phyloP scores from a whole-genome alignment of 768 basidiomycete genomes.

The Tulasnella sp. region DNA sequence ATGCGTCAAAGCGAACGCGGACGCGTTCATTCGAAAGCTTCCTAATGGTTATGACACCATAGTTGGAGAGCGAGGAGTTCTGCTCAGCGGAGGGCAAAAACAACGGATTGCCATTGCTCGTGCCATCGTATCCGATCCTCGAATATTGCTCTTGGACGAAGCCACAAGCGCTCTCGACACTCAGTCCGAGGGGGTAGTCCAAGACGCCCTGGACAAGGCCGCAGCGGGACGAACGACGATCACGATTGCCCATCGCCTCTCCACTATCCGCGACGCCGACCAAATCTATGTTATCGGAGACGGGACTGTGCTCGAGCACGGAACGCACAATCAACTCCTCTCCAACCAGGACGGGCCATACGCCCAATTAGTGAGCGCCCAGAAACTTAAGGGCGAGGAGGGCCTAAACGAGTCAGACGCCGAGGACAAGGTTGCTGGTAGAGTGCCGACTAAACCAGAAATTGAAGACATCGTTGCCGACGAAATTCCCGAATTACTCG shows the following conservation, averaged over 20 bases:
- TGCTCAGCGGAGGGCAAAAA: conserved; percentile 46
- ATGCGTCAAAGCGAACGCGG: conserved; percentile 46
- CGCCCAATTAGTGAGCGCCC: conserved; percentile 37
- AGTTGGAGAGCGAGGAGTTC: conserved; percentile 46
- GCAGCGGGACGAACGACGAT: conserved; percentile 46
- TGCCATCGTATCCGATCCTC: conserved; percentile 42
- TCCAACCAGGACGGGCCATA: conserved; percentile 36
- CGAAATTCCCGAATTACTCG: conserved; percentile 57
- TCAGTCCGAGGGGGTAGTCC: conserved; percentile 77
- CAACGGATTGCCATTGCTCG: conserved; percentile 50
- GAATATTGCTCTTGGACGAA: conserved; percentile 81
- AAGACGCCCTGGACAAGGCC: conserved; percentile 74
- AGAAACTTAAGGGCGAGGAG: conserved; percentile 37
- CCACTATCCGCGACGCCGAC: conserved; percentile 43
- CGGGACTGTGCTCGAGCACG: conserved; percentile 43
- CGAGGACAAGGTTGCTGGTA: conserved; percentile 24
- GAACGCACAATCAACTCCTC: conserved; percentile 41
- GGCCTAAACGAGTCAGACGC: conserved; percentile 34
- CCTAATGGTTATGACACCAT: conserved; percentile 47
- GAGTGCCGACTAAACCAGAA: conserved; percentile 39
- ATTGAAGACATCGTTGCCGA: conserved; percentile 56
- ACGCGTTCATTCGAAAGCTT: conserved; percentile 46
- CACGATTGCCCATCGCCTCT: conserved; percentile 42
- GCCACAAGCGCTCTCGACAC: conserved; percentile 86
- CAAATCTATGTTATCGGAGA: conserved; percentile 45